Conservation (phyloP, 2,329 filamentous ascomycete genomes). For the Exserohilum turcica region DNA sequence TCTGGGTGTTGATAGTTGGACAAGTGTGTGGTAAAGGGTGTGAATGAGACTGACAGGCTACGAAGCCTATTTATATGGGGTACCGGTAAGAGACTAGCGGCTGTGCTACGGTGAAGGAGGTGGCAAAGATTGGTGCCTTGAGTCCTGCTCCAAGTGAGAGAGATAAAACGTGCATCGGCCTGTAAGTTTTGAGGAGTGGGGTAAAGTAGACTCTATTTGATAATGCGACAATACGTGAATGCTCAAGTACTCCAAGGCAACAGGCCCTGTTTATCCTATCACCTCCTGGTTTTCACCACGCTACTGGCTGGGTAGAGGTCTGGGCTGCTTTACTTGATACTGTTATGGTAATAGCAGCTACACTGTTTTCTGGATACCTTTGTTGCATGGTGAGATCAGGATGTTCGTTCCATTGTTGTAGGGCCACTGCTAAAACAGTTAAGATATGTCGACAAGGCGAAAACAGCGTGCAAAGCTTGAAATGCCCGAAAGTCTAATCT, state of each 20-base stretch:
- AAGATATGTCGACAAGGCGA: no score
- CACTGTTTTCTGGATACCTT: background rate
- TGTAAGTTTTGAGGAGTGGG: background rate
- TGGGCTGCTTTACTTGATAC: no score
- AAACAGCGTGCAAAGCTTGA: no score
- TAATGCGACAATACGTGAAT: background rate
- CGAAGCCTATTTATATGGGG: slow-evolving; percentile 4
- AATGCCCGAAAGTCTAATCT: no score
- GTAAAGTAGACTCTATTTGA: slow-evolving; percentile 1
- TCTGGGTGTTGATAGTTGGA: background rate
- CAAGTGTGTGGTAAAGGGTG: background rate
- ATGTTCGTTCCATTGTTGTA: no score
- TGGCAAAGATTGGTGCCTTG: background rate
- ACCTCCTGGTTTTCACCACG: no score
- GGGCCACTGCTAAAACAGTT: no score
- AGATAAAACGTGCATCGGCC: background rate
- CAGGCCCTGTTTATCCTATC: background rate
- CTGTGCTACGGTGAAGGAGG: background rate
- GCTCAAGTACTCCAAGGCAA: background rate
- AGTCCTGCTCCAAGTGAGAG: slow-evolving; percentile 10
- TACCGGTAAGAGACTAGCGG: background rate
- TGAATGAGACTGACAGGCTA: background rate
- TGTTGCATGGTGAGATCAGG: no score
- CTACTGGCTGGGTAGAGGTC: no score
- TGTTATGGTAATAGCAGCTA: no score